Evolutionary conservation across 2,329 filamentous ascomycete species (phyloP).

Genomic region (Fusarium mexicanum): DNA sequence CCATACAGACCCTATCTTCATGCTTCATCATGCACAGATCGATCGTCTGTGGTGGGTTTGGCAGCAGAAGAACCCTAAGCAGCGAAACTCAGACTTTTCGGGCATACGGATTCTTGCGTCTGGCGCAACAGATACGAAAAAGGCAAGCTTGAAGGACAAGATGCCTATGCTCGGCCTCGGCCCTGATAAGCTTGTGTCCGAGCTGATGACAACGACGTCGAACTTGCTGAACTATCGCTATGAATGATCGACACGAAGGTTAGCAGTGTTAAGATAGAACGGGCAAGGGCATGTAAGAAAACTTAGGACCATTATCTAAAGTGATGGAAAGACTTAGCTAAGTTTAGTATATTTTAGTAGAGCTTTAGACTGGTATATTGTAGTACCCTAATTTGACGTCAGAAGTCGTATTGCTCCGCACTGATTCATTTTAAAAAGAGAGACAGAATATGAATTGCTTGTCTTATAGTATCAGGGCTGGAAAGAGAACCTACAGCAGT

Average conservation of each 20-base stretch:
- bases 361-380: background rate
- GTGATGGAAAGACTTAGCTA: background rate
- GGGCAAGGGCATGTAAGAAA: background rate
- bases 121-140: background rate
- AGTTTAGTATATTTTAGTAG: background rate
- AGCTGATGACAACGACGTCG: background rate
- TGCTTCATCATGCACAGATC: background rate
- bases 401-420: accelerated
- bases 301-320: background rate
- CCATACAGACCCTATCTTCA: background rate
- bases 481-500: accelerated
- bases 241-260: background rate
- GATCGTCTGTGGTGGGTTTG: background rate
- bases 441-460: accelerated
- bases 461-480: accelerated
- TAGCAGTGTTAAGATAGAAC: accelerated
- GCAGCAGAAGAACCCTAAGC: background rate
- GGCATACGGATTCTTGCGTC: background rate
- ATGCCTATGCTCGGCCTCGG: background rate
- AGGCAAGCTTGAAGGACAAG: background rate
- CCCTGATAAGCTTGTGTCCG: background rate
- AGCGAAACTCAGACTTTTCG: background rate
- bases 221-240: background rate
- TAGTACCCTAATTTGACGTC: accelerated
- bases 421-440: too few relatives aligned